Conservation (phyloP, 2,329 filamentous ascomycete genomes). For the Epichloe hybrida region DNA sequence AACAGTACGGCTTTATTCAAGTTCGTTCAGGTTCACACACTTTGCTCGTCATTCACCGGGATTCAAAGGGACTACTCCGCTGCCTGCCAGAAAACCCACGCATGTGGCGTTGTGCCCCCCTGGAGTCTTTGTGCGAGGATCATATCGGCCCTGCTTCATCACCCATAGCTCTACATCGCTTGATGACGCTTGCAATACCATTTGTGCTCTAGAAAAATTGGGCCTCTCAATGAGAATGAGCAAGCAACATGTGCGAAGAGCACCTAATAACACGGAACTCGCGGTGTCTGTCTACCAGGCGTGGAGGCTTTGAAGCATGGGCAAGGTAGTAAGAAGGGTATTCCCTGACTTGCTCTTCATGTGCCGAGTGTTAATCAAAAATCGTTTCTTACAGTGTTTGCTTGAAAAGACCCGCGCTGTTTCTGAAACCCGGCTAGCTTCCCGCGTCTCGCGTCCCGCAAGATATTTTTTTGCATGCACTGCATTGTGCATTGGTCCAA, state of each 20-base stretch:
- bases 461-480: neutral
- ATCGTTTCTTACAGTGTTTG: neutral
- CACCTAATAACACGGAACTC: neutral
- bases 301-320: too few relatives aligned
- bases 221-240: neutral
- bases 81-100: neutral
- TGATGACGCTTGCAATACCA: constrained; percentile 2
- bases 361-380: neutral
- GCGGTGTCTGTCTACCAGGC: too few relatives aligned
- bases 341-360: neutral
- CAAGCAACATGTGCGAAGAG: neutral
- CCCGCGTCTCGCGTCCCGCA: neutral
- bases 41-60: neutral
- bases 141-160: constrained; percentile 5
- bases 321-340: too few relatives aligned
- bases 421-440: neutral
- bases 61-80: neutral
- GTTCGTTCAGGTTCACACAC: neutral
- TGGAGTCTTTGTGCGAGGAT: constrained; percentile 3
- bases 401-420: neutral
- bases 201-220: neutral
- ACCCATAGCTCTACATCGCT: constrained; percentile 1
- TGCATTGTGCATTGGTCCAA: neutral
- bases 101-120: neutral
- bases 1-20: neutral